A percentile compares a stretch with the other conserved stretches of the same genome.
Evolutionary conservation across 2,329 filamentous ascomycete genomes (phyloP).

Genomic region (Diaporthe nobilis): DNA sequence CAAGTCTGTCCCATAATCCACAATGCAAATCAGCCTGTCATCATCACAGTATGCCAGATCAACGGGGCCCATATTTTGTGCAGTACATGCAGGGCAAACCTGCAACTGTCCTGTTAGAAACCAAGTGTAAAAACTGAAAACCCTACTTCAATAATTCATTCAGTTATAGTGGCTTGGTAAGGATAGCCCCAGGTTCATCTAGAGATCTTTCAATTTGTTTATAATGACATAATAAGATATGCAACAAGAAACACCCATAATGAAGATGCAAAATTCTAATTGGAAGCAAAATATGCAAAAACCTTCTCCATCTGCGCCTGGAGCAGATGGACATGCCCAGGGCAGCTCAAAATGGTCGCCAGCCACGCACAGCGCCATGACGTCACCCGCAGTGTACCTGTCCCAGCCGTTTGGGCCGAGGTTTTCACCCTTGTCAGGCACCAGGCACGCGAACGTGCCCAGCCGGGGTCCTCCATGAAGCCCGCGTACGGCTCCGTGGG

Average conservation of each 20-base stretch:
- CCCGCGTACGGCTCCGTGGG: constrained; percentile 32
- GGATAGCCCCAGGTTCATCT: background rate
- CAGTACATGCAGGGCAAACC: background rate
- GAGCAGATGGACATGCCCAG: constrained; percentile 33
- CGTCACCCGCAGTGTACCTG: constrained; percentile 32
- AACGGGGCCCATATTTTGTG: too few species aligned
- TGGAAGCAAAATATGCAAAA: background rate
- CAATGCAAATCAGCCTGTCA: too few species aligned
- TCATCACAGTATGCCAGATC: too few species aligned
- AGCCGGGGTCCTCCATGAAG: constrained; percentile 40
- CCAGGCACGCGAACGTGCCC: constrained; percentile 35
- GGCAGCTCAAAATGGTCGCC: constrained; percentile 40
- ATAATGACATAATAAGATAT: too few species aligned
- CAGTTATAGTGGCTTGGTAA: background rate
- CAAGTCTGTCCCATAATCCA: too few species aligned
- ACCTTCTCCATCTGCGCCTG: constrained; percentile 15
- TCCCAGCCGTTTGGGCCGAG: constrained; percentile 40
- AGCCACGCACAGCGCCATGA: constrained; percentile 37
- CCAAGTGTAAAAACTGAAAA: too few species aligned
- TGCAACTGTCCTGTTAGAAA: too few species aligned
- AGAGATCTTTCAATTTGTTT: background rate
- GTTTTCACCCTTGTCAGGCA: constrained; percentile 39
- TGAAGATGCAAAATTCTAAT: background rate
- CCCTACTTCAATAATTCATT: background rate
- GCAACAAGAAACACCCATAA: background rate